Base-by-base conservation (phyloP, 1,284 basidiomycete species). In the Anthracocystis panici-leucophaei region DNA sequence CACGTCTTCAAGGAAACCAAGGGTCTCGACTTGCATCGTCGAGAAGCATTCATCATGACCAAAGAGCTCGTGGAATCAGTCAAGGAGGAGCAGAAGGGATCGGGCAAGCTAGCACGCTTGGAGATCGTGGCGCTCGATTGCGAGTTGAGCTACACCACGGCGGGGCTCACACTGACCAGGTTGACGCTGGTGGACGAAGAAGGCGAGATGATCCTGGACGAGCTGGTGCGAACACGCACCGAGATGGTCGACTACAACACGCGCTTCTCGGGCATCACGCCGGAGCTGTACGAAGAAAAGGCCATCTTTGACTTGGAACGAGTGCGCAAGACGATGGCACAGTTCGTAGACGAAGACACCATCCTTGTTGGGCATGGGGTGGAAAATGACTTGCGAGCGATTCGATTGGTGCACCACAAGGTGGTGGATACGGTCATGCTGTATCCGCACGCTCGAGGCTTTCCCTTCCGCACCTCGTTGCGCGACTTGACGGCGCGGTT, bases 1-100 rank as follows among this genome's bases (percentile, higher is more conserved):
- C 82, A 84, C 62, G 82, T 83, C 4, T 84, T 82, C 72, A 83
- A 82, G 41, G 80, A 82, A 53, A 82, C 81, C 18, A 40, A 45
- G 1, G 65, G 59, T 1, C 58, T 68, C 29, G 72, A 73, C 14
- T 51, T 84, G 51, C 82, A 84, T 51, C 54, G 59, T 10, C 74
- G 81, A 33, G 78, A 78, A 50, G 77, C 64, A 2, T 84, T 82
- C 55, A 59, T 76, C 57, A 78, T 71, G 3, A 71, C 68, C 12
- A 53, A 59, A 11, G 45, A 77, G 51, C 60, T 79, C 20, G 23
- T 65, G 12, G 46, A 63, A 1, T 71, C 65, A 29, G 42, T 65
- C 27, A 25, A 38, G 42, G 27, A 60, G 6, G 50, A 58, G 6
- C 23, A 42, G 35, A 38, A 38, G 6, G 57, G 21, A n/a, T 14